Conservation (phyloP, 257 asterid species). For the Gentiana dahurica region DNA sequence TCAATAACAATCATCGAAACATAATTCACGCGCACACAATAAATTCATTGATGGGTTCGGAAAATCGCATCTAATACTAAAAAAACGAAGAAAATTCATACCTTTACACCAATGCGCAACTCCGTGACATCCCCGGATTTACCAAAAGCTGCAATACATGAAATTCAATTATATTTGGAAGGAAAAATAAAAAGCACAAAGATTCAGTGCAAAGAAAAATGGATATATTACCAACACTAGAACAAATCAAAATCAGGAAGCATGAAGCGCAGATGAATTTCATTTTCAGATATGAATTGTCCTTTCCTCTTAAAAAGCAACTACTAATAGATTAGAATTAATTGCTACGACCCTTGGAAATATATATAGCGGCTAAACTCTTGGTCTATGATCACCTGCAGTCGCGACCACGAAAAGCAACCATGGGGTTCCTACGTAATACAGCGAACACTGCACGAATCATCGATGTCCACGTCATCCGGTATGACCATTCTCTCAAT, state of each 20-base stretch:
- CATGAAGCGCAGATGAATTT: slow-evolving; percentile 29
- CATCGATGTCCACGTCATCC: slow-evolving; percentile 26
- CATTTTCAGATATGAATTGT: slow-evolving; percentile 19
- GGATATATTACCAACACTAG: slow-evolving; percentile 36
- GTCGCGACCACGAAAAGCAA: neutral
- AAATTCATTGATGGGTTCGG: neutral
- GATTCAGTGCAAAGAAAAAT: too few species aligned
- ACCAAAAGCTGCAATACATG: slow-evolving; percentile 39
- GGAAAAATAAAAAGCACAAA: neutral
- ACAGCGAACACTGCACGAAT: slow-evolving; percentile 27
- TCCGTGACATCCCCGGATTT: slow-evolving; percentile 82
- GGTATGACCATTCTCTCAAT: neutral
- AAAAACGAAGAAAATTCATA: slow-evolving; percentile 8
- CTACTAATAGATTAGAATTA: neutral
- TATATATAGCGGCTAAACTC: neutral
- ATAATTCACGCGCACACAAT: neutral
- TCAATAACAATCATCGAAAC: neutral
- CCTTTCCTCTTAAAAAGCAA: neutral
- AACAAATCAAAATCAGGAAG: slow-evolving; percentile 23
- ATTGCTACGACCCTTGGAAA: slow-evolving; percentile 3
- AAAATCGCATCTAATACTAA: neutral
- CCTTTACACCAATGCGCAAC: slow-evolving; percentile 97
- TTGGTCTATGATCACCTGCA: neutral
- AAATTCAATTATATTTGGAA: neutral
- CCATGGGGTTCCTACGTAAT: slow-evolving; percentile 31